Evolutionary conservation across 345 rosid species (phyloP).

Genomic region (Linum usitatissimum): DNA sequence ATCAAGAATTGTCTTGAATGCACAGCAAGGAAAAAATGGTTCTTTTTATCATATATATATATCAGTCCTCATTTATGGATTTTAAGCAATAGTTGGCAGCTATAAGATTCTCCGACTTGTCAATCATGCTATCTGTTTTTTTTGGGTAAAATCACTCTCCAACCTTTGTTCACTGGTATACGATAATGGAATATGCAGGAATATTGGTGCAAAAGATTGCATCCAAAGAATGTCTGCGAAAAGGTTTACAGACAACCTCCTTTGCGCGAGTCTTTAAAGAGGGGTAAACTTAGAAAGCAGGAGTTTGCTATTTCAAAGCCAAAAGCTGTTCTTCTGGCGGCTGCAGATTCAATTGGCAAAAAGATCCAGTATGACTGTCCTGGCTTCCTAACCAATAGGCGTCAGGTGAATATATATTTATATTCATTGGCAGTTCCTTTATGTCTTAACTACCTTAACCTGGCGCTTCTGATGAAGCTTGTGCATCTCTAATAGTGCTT

Average conservation of each 20-base stretch:
- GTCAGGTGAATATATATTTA: conserved; percentile 51
- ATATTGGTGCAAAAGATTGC: conserved; percentile 96
- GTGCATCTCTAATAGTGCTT: too few species aligned
- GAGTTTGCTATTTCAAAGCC: conserved; percentile 72
- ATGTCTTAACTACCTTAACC: too few species aligned
- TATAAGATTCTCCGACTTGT: background rate
- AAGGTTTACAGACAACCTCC: conserved; percentile 94
- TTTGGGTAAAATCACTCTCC: background rate
- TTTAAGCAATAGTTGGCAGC: background rate
- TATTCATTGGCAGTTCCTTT: background rate
- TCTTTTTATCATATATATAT: background rate
- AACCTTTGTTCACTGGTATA: background rate
- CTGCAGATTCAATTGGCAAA: conserved; percentile 84
- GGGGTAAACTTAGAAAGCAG: conserved; percentile 79
- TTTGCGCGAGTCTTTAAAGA: conserved; percentile 68
- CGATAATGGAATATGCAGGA: conserved; percentile 44
- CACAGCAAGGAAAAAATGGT: background rate
- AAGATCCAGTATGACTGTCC: conserved; percentile 76
- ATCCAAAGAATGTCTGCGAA: conserved; percentile 90
- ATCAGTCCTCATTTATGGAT: background rate
- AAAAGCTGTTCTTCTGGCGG: conserved; percentile 56
- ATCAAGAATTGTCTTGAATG: background rate
- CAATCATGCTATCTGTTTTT: background rate
- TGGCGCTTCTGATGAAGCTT: too few species aligned
- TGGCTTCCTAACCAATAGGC: conserved; percentile 80